These are phyloP conservation scores for Mycena kentingensis DNA, from an alignment of 768 basidiomycete genomes.

Conservation along the genomic window DNA sequence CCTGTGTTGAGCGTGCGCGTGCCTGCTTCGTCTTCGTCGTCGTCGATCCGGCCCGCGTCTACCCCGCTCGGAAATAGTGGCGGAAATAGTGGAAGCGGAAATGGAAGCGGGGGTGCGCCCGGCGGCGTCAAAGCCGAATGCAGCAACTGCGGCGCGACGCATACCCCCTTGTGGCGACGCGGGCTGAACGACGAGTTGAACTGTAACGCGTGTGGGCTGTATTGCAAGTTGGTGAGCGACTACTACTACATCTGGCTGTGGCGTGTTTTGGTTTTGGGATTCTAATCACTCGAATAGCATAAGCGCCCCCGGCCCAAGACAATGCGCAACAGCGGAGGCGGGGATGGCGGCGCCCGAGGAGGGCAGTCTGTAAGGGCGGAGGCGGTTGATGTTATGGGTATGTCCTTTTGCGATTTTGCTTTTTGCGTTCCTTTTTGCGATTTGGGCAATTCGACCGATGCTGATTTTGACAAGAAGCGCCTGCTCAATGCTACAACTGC, in stretches of 20 bases:
- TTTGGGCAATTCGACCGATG: too few relatives aligned
- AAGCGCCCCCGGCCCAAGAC: conserved; percentile 88
- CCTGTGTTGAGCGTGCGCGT: conserved; percentile 17
- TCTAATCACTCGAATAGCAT: conserved; percentile 49
- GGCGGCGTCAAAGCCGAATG: conserved; percentile 79
- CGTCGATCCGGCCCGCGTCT: background rate
- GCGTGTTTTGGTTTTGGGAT: conserved; percentile 4
- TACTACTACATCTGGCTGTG: too few relatives aligned
- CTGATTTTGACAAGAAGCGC: conserved; percentile 50
- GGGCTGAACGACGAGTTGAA: conserved; percentile 88
- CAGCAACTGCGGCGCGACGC: conserved; percentile 86
- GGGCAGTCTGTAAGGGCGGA: conserved; percentile 65
- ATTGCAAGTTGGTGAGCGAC: conserved; percentile 75
- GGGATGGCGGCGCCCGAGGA: conserved; percentile 73
- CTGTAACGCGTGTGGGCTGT: conserved; percentile 86
- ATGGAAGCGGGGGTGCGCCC: conserved; percentile 35
- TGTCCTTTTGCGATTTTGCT: too few relatives aligned
- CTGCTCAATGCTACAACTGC: conserved; percentile 90
- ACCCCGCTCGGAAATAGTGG: background rate
- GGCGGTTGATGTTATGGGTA: conserved; percentile 72
- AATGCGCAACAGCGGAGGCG: conserved; percentile 79
- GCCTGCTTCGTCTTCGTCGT: conserved; percentile 1
- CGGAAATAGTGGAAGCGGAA: too few relatives aligned
- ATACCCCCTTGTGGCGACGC: conserved; percentile 84
- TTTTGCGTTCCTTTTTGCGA: too few relatives aligned